Evolutionary conservation across 139 green algal genomes (phyloP), one percentile per base, ranked within the genome.

Genomic region (Nannochloris sp.): DNA sequence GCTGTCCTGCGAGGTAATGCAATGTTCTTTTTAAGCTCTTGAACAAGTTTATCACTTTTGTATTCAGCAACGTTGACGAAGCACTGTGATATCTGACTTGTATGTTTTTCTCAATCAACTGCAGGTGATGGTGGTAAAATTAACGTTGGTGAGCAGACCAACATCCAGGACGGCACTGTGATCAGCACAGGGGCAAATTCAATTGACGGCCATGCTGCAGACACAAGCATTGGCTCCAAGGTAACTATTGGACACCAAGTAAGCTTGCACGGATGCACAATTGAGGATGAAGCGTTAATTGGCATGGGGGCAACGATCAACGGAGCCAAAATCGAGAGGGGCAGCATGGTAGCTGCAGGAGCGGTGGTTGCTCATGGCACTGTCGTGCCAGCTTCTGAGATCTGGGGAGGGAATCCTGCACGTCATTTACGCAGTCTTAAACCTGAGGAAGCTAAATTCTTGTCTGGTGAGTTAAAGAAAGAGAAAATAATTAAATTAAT

Each of bases 231-330:
- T 33, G 93, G 93, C 53, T 74, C 83, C 44, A 76, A 89, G 31
- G 94, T 98, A 25, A 97, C 94, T 2, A 65, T 96, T 12, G 90
- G 87, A 3, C 90, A 96, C 60, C 75, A 76, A 24, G 89, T 83
- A 1, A 79, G 81, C 8, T 63, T 99, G 45, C 83, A 93, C 39
- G 90, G 88, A n/a, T 95, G 84, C 75, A 92, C 75, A 2, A 76
- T 99, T 12, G 88, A 86, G 13, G 89, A 97, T 75, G 84, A 88
- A 13, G 70, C 57, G 23, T 83, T 99, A 9, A 83, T 99, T 12
- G 93, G 93, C 67, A 99, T 99, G 75, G 88, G 86, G n/a, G 83
- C 94, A 6, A 89, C 90, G 0, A 35, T 98, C 31, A 83, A 97
- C 47, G 89, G 89, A 9, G 77, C 60, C 4, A 72, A 24, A 37